Conservation (phyloP, 495 filamentous ascomycete genomes). For the Neurospora hispaniola region DNA sequence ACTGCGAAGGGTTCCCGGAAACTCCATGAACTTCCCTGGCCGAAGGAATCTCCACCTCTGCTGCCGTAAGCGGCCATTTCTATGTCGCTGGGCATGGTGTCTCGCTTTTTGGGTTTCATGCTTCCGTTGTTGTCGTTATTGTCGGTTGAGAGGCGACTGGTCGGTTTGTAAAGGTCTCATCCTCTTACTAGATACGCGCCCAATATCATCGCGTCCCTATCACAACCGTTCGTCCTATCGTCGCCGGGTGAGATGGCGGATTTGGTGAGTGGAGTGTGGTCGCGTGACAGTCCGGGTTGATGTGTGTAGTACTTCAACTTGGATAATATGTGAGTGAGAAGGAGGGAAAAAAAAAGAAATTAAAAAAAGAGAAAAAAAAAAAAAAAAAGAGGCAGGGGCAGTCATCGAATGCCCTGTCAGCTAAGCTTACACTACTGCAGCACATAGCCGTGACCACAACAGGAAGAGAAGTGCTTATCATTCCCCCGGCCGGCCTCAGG, state of each 20-base stretch:
- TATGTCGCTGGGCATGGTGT: neutral
- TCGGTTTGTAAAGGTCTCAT: neutral
- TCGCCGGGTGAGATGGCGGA: neutral
- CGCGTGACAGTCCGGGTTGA: neutral
- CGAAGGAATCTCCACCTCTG: slow-evolving; percentile 19
- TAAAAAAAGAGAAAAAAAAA: no score
- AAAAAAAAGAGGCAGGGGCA: no score
- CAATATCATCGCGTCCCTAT: neutral
- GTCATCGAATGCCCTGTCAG: no score
- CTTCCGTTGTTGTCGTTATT: neutral
- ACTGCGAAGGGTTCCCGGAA: slow-evolving; percentile 22
- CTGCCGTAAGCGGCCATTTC: neutral
- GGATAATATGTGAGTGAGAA: no score
- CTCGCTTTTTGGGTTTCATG: neutral
- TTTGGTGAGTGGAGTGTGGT: neutral
- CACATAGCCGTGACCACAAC: neutral
- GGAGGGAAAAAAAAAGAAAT: no score
- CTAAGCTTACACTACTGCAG: no score
- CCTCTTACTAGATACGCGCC: neutral
- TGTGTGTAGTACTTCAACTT: no score
- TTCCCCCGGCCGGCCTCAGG: neutral
- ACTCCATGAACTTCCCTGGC: slow-evolving; percentile 29
- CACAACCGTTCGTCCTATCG: neutral
- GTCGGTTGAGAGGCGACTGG: neutral
- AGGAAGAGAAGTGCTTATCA: neutral